Percentiles rank a stretch among this genome's conserved stretches.
These are phyloP conservation scores for Apiotrichum gracile DNA, from an alignment of 1,284 basidiomycete genomes.

Conservation along the genomic window DNA sequence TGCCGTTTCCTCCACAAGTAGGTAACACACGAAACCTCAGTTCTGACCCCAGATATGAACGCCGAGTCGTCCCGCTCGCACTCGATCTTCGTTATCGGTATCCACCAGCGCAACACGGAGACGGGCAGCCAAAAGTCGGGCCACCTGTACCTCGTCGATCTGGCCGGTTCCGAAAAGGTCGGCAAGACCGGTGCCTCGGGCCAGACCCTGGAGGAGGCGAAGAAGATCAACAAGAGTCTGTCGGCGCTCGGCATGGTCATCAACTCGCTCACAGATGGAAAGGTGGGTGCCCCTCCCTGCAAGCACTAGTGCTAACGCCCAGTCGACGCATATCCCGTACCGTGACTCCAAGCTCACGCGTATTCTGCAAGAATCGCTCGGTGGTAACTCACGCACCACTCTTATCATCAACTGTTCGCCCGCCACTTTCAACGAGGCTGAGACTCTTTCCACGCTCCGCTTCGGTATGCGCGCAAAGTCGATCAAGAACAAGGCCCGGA, in stretches of 20 bases:
- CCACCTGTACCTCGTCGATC: conserved; percentile 94
- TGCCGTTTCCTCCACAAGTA: conserved; percentile 91
- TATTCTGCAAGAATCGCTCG: conserved; percentile 98
- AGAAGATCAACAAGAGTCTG: conserved; percentile 99
- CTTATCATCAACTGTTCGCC: conserved; percentile 99
- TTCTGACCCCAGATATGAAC: conserved; percentile 83
- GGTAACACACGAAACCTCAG: conserved; percentile 37
- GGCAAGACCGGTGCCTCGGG: conserved; percentile 99
- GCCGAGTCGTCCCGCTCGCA: conserved; percentile 98
- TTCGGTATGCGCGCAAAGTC: conserved; percentile 99
- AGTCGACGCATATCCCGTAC: conserved; percentile 97
- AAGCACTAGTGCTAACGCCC: conserved; percentile 3
- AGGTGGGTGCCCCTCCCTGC: conserved; percentile 53
- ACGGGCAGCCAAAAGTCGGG: conserved; percentile 93
- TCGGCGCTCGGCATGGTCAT: conserved; percentile 99
- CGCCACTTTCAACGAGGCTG: conserved; percentile 90
- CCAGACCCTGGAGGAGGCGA: conserved; percentile 97
- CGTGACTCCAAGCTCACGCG: conserved; percentile 99
- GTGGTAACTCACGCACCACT: conserved; percentile 97
- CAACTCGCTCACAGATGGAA: conserved; percentile 93
- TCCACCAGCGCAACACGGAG: conserved; percentile 94
- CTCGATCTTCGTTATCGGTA: conserved; percentile 97
- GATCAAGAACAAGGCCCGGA: conserved; percentile 98
- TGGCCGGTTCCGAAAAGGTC: conserved; percentile 96
- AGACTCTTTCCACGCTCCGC: conserved; percentile 93